These are phyloP conservation scores for Rhodotorula sp. DNA, from an alignment of 1,284 basidiomycete genomes.

Conservation along the genomic window DNA sequence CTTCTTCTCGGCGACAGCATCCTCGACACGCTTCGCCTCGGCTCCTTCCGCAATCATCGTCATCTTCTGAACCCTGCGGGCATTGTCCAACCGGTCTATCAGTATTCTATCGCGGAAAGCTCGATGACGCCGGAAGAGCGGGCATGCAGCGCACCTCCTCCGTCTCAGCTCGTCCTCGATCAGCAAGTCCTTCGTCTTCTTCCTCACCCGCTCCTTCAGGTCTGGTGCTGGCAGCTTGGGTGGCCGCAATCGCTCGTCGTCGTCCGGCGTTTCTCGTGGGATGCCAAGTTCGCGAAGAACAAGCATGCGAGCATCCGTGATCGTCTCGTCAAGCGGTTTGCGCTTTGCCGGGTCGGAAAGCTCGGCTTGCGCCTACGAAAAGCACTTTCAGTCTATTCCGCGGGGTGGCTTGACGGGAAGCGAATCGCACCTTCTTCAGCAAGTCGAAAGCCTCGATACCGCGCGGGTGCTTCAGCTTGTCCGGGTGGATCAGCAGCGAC, in stretches of 20 bases:
- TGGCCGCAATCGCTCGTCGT: conserved; percentile 50
- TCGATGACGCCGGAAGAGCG: not conserved
- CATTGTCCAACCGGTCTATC: not conserved
- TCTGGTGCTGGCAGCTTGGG: conserved; percentile 28
- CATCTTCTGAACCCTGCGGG: conserved; percentile 50
- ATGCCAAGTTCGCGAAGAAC: conserved; percentile 47
- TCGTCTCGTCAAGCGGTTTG: conserved; percentile 48
- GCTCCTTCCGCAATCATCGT: conserved; percentile 58
- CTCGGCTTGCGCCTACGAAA: conserved; percentile 44
- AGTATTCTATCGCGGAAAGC: not conserved
- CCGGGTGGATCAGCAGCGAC: conserved; percentile 58
- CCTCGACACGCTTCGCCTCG: conserved; percentile 54
- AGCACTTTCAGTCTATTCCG: not conserved
- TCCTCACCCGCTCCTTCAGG: conserved; percentile 52
- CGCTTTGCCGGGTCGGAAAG: conserved; percentile 47
- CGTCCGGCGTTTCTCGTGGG: conserved; percentile 48
- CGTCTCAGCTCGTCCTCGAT: conserved; percentile 58
- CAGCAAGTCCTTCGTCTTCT: conserved; percentile 55
- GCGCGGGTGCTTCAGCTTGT: conserved; percentile 57
- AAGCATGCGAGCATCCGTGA: conserved; percentile 48
- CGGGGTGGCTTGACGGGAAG: conserved; percentile 1
- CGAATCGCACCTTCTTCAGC: conserved; percentile 54
- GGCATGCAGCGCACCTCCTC: conserved; percentile 45
- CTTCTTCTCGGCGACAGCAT: conserved; percentile 49
- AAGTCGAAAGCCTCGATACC: conserved; percentile 57